A percentile compares a stretch with the other conserved stretches of the same genome.
Evolutionary conservation across 176 grass and related monocot species (phyloP).

Genomic region (Hordeum marinum): DNA sequence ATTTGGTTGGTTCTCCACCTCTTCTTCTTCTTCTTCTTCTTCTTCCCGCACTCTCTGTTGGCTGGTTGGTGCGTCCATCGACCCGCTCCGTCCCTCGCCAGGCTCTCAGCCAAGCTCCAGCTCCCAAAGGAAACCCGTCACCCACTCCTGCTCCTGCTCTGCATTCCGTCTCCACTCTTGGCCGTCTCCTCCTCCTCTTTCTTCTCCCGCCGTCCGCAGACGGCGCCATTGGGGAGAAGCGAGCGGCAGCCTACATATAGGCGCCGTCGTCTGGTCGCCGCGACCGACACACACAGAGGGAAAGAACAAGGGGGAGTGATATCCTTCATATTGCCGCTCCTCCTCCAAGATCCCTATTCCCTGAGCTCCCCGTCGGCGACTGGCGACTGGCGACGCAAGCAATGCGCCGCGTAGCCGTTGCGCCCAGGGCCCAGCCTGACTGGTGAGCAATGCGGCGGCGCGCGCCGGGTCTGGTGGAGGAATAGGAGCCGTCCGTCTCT

Average conservation of each 20-base stretch:
- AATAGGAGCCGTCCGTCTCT: not conserved
- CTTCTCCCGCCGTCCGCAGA: not conserved
- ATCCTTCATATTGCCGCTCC: not conserved
- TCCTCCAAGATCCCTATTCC: conserved; percentile 24
- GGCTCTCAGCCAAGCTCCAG: too few relatives aligned
- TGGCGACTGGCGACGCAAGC: conserved; percentile 18
- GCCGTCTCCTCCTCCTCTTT: not conserved
- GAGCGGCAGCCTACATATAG: not conserved
- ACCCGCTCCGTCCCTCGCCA: too few relatives aligned
- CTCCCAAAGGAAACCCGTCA: not conserved
- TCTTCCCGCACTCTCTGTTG: too few relatives aligned
- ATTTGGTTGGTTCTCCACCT: not conserved
- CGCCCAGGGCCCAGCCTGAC: not conserved
- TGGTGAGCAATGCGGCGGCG: conserved; percentile 1
- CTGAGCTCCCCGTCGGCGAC: not conserved
- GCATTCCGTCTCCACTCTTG: not conserved
- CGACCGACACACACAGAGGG: not conserved
- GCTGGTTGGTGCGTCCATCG: not conserved
- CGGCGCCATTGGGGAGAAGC: not conserved
- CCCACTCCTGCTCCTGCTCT: not conserved
- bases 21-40: not conserved
- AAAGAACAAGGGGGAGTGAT: not conserved
- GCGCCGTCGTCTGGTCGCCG: too few relatives aligned
- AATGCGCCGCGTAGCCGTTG: not conserved
- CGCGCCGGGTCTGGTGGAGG: not conserved